Percentiles rank a stretch among this genome's conserved stretches.
Evolutionary conservation across 768 basidiomycete genomes (phyloP).

Genomic region (Ramaria sp.): DNA sequence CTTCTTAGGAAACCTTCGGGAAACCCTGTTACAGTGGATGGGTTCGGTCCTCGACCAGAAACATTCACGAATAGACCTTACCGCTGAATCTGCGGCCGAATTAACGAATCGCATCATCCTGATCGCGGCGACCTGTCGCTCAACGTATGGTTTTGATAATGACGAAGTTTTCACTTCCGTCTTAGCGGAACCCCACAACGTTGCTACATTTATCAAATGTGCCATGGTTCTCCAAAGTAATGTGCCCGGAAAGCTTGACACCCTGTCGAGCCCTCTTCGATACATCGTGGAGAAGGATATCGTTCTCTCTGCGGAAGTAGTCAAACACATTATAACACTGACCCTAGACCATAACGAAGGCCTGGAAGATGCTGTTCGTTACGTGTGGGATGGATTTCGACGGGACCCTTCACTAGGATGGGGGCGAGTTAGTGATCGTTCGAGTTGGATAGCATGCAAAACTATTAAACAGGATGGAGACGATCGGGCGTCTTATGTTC

Average conservation of each 20-base stretch:
- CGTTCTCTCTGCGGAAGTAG: neutral
- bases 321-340: conserved; percentile 1
- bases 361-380: conserved; percentile 21
- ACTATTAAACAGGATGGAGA: conserved; percentile 13
- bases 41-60: conserved; percentile 17
- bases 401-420: conserved; percentile 12
- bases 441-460: conserved; percentile 18
- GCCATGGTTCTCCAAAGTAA: conserved; percentile 23
- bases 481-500: conserved; percentile 19
- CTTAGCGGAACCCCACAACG: conserved; percentile 16
- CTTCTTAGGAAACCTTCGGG: conserved; percentile 24
- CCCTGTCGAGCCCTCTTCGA: conserved; percentile 10
- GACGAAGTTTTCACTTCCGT: conserved; percentile 9
- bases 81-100: conserved; percentile 13
- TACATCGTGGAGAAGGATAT: neutral
- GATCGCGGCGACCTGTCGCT: conserved; percentile 29
- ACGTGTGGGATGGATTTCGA: conserved; percentile 23
- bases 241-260: conserved; percentile 13
- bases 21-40: conserved; percentile 27
- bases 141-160: conserved; percentile 27
- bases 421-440: conserved; percentile 12
- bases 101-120: conserved; percentile 19
- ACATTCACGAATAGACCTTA: conserved; percentile 11
- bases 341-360: conserved; percentile 15
- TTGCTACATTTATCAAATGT: conserved; percentile 23